A percentile compares a stretch with the other conserved stretches of the same genome.
Conservation (phyloP, 75 land plant genomes). For the Pinus tabuliformis region DNA sequence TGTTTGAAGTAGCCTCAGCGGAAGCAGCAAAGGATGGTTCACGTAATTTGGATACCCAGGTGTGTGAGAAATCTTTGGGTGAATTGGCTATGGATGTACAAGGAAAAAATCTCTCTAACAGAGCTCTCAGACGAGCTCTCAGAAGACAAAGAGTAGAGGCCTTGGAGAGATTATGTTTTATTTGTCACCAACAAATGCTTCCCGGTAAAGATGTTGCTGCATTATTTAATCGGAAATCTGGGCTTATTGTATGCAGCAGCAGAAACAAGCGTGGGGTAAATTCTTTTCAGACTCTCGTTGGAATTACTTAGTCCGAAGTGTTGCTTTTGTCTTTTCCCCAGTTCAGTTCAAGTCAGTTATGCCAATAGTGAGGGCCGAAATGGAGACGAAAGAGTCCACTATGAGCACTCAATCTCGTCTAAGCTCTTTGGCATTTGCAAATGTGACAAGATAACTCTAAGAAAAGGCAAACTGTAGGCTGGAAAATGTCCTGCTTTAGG, state of each 20-base stretch:
- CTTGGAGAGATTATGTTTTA: constrained; percentile 75
- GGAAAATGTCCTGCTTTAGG: not conserved
- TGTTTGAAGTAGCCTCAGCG: not conserved
- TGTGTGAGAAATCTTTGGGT: not conserved
- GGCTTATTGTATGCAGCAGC: constrained; percentile 81
- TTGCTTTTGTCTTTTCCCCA: not conserved
- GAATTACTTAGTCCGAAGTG: not conserved
- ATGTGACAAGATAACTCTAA: no score
- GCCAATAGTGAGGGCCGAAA: not conserved
- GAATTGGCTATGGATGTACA: not conserved
- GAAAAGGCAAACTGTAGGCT: no score
- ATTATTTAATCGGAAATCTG: constrained; percentile 66
- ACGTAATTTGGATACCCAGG: not conserved
- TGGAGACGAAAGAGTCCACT: not conserved
- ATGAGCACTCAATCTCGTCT: no score
- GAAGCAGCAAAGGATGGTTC: not conserved
- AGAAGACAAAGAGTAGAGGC: constrained; percentile 52
- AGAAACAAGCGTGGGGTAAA: constrained; percentile 87
- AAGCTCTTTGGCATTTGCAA: no score
- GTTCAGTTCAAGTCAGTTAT: not conserved
- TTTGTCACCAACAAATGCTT: constrained; percentile 88
- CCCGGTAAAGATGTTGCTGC: constrained; percentile 90
- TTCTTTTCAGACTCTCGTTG: not conserved
- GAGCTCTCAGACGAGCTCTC: constrained; percentile 45
- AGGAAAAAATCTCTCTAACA: constrained; percentile 25